Conservation (phyloP, 306 rosid genomes). For the Astragalus glycyphyllos region DNA sequence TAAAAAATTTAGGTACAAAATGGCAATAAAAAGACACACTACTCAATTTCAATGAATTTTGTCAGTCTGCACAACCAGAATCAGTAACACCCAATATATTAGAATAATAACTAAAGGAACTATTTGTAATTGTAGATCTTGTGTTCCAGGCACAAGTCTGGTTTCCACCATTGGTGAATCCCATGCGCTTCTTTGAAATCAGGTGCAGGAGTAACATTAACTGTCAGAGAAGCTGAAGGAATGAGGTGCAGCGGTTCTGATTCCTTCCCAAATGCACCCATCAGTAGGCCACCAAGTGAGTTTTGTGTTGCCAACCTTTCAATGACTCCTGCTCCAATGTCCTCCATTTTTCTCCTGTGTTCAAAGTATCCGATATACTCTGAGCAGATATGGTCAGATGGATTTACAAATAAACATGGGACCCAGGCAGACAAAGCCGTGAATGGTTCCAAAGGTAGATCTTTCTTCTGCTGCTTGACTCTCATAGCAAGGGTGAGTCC, state of each 20-base stretch:
- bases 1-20: neutral
- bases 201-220: constrained; percentile 56
- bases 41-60: constrained; percentile 6
- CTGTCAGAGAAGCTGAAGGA: constrained; percentile 78
- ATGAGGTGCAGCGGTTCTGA: constrained; percentile 82
- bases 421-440: constrained; percentile 71
- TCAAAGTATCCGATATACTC: constrained; percentile 94
- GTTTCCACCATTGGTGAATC: constrained; percentile 96
- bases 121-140: constrained; percentile 64
- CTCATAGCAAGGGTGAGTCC: constrained; percentile 84
- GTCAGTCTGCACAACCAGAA: constrained; percentile 25
- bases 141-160: constrained; percentile 52
- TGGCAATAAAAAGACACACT: constrained; percentile 8
- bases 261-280: constrained; percentile 75
- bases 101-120: constrained; percentile 5
- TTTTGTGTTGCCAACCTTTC: constrained; percentile 91
- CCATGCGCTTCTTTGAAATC: constrained; percentile 94
- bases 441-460: constrained; percentile 55
- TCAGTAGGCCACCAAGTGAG: constrained; percentile 69
- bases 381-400: constrained; percentile 74
- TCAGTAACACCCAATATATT: neutral
- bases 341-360: constrained; percentile 85
- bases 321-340: constrained; percentile 77
- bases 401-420: constrained; percentile 83
- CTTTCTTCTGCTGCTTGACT: constrained; percentile 52